Conservation (phyloP, 768 basidiomycete genomes). For the Mycena metata region DNA sequence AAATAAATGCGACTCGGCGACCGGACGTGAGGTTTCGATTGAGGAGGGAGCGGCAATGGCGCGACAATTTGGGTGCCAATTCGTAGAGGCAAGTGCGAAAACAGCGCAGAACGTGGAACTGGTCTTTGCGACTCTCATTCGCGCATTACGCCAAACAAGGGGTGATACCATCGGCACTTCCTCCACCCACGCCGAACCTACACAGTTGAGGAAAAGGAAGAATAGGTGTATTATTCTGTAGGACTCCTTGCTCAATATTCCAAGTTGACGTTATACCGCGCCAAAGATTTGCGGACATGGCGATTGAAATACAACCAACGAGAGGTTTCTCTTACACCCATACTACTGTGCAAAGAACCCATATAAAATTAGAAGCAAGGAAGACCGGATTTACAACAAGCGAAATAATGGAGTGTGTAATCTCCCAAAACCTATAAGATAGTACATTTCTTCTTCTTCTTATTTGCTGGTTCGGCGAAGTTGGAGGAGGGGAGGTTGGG, state of each 20-base stretch:
- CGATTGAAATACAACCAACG: too few relatives aligned
- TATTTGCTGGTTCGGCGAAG: constrained; percentile 55
- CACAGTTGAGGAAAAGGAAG: constrained; percentile 55
- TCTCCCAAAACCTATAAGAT: constrained; percentile 84
- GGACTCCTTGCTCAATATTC: constrained; percentile 44
- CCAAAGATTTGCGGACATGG: too few relatives aligned
- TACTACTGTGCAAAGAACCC: too few relatives aligned
- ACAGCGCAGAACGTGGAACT: constrained; percentile 92
- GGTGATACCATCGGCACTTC: constrained; percentile 58
- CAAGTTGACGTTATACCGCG: too few relatives aligned
- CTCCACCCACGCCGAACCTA: constrained; percentile 55
- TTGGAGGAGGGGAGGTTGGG: constrained; percentile 56
- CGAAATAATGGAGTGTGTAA: constrained; percentile 61
- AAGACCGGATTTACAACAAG: constrained; percentile 67
- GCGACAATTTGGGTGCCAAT: constrained; percentile 88
- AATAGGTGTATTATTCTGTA: constrained; percentile 86
- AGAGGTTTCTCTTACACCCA: too few relatives aligned
- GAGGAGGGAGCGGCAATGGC: constrained; percentile 92
- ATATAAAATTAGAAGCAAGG: too few relatives aligned
- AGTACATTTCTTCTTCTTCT: constrained; percentile 73
- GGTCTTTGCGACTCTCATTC: constrained; percentile 90
- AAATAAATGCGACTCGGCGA: constrained; percentile 94
- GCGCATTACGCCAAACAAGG: constrained; percentile 80
- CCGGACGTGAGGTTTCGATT: constrained; percentile 89
- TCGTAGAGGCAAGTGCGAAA: constrained; percentile 97